Evolutionary conservation across 1,284 basidiomycete species (phyloP).

Genomic region (Lentinula novae-zelandiae): DNA sequence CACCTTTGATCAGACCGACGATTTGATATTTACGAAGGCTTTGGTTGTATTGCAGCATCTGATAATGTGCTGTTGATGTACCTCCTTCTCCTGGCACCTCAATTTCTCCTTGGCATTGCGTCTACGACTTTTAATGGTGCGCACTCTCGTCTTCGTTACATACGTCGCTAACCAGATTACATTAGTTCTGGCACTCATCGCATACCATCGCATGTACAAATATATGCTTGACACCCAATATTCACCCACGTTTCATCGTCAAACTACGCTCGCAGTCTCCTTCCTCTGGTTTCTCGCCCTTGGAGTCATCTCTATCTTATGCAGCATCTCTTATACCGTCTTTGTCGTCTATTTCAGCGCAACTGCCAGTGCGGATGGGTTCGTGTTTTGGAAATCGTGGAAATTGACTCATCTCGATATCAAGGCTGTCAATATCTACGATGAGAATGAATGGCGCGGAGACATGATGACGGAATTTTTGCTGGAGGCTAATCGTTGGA

Average conservation of each 20-base stretch:
- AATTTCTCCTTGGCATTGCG: not conserved
- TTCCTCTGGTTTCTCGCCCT: slow-evolving; percentile 10
- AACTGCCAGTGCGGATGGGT: not conserved
- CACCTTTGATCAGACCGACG: not conserved
- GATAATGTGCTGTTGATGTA: slow-evolving; percentile 9
- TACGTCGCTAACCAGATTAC: not conserved
- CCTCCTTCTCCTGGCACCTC: slow-evolving; percentile 7
- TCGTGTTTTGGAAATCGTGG: slow-evolving; percentile 5
- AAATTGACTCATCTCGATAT: not conserved
- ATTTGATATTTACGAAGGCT: slow-evolving; percentile 10
- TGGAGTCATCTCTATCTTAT: not conserved
- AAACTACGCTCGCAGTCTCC: not conserved
- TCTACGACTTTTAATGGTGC: slow-evolving; percentile 5
- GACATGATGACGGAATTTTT: not conserved
- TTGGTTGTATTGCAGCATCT: slow-evolving; percentile 6
- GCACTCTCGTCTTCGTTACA: not conserved
- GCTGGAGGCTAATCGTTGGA: slow-evolving; percentile 10
- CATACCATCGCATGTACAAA: slow-evolving; percentile 8
- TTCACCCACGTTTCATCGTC: not conserved
- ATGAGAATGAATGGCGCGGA: not conserved
- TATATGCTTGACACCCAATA: not conserved
- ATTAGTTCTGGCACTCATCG: slow-evolving; percentile 5
- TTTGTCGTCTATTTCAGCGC: slow-evolving; percentile 6
- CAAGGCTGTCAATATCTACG: not conserved
- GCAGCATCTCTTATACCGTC: not conserved